phyloP scores from a whole-genome alignment of 495 filamentous ascomycete genomes.

The Echria macrotheca region DNA sequence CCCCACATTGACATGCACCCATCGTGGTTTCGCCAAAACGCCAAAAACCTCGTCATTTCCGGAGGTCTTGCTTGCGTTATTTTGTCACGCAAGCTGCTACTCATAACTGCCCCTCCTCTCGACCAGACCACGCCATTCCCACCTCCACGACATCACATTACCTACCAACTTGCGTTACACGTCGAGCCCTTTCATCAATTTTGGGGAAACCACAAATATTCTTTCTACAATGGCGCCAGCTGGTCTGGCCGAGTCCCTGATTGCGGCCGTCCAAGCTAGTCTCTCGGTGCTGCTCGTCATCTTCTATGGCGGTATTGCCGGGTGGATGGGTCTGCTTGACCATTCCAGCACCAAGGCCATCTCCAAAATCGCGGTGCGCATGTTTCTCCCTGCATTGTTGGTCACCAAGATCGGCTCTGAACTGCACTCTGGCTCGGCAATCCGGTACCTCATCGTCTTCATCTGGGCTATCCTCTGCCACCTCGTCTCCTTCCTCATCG shows the following conservation, averaged over 20 bases:
- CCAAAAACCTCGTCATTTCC: too few relatives aligned
- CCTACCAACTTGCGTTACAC: too few relatives aligned
- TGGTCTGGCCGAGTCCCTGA: conserved; percentile 46
- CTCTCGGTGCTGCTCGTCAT: conserved; percentile 67
- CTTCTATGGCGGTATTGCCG: conserved; percentile 55
- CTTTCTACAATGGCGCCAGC: conserved; percentile 15
- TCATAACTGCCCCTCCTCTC: too few relatives aligned
- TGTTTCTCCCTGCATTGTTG: conserved; percentile 68
- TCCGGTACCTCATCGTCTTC: conserved; percentile 49
- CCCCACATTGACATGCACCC: too few relatives aligned
- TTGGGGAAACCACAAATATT: too few relatives aligned
- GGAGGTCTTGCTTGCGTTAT: too few relatives aligned
- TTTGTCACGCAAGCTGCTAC: too few relatives aligned
- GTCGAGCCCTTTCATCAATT: too few relatives aligned
- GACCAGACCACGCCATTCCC: too few relatives aligned
- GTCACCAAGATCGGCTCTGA: conserved; percentile 63
- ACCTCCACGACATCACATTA: too few relatives aligned
- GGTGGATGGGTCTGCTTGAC: conserved; percentile 54
- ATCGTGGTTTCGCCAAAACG: too few relatives aligned
- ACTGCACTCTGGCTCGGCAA: conserved; percentile 49
- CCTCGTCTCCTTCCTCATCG: conserved; percentile 37
- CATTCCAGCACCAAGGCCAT: conserved; percentile 53
- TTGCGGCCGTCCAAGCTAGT: conserved; percentile 66
- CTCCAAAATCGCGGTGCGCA: conserved; percentile 58
- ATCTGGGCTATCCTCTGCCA: conserved; percentile 41